A percentile compares a stretch with the other conserved stretches of the same genome.
Evolutionary conservation across 345 rosid genomes (phyloP).

Genomic region (Geranium brycei): DNA sequence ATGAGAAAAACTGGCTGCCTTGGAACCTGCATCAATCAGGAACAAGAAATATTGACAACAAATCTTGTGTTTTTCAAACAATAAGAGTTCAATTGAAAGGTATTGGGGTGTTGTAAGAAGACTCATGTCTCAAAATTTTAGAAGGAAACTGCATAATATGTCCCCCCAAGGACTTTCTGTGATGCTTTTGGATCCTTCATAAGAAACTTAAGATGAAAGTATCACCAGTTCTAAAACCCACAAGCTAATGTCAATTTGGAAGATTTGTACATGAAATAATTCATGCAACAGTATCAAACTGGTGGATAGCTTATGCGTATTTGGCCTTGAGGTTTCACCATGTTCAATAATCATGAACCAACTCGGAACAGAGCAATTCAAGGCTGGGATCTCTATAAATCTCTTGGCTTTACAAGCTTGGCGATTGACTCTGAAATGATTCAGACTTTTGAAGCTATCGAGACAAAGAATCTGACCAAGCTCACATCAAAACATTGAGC

Average conservation of each 20-base stretch:
- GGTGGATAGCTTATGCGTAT: not conserved
- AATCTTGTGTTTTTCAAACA: not conserved
- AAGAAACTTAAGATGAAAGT: not conserved
- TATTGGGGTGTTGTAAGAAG: too few relatives aligned
- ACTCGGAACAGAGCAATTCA: too few relatives aligned
- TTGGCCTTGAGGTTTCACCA: not conserved
- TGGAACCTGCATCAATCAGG: slow-evolving; percentile 24
- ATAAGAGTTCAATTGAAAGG: not conserved
- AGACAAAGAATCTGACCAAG: too few relatives aligned
- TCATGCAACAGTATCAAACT: not conserved
- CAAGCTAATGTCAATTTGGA: not conserved
- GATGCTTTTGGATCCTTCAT: not conserved
- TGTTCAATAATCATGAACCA: not conserved
- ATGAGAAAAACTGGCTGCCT: slow-evolving; percentile 33
- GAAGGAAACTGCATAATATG: not conserved
- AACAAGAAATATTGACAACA: not conserved
- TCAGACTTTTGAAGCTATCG: too few relatives aligned
- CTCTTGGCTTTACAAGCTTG: too few relatives aligned
- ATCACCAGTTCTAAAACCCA: not conserved
- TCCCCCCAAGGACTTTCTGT: not conserved
- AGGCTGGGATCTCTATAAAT: too few relatives aligned
- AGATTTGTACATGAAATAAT: too few relatives aligned
- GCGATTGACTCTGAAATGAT: too few relatives aligned
- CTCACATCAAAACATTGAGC: too few relatives aligned
- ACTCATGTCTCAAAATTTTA: too few relatives aligned